Conservation (phyloP, 345 rosid genomes). For the Syzygium oleosum region DNA sequence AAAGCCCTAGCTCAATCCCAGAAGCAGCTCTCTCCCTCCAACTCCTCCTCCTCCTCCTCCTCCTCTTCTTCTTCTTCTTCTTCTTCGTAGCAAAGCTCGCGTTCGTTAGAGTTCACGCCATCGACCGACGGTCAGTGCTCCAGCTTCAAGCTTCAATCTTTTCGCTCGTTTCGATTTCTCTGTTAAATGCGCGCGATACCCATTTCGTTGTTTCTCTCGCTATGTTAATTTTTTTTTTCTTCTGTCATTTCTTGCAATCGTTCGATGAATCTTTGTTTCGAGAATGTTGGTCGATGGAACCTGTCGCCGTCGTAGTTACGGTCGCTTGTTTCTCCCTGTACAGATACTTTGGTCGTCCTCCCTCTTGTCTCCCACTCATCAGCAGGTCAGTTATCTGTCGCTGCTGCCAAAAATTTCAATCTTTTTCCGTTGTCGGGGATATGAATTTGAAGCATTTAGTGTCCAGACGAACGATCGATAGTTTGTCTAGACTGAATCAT, state of each 20-base stretch:
- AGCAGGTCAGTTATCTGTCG: not conserved
- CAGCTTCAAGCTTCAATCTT: conserved; percentile 4
- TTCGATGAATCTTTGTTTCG: not conserved
- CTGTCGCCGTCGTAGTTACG: not conserved
- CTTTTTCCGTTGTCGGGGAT: not conserved
- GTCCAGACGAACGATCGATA: conserved; percentile 23
- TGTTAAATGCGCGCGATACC: not conserved
- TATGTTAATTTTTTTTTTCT: not conserved
- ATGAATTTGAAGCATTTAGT: conserved; percentile 36
- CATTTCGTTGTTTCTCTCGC: not conserved
- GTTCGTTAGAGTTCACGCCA: not conserved
- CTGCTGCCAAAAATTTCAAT: conserved; percentile 12
- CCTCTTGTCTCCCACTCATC: not conserved
- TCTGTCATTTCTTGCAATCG: not conserved
- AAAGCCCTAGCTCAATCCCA: not conserved
- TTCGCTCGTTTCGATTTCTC: conserved; percentile 4
- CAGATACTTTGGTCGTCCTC: not conserved
- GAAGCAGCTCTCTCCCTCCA: not conserved
- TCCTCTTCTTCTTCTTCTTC: not conserved
- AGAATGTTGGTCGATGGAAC: not conserved
- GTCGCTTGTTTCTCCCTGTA: conserved; percentile 28
- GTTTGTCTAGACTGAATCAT: conserved; percentile 19
- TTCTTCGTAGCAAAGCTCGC: not conserved
- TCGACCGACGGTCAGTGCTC: not conserved
- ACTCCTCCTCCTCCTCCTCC: not conserved